A percentile compares a stretch with the other conserved stretches of the same genome.
Conservation (phyloP, 163 green algal genomes). For the Chlorella variabilis region DNA sequence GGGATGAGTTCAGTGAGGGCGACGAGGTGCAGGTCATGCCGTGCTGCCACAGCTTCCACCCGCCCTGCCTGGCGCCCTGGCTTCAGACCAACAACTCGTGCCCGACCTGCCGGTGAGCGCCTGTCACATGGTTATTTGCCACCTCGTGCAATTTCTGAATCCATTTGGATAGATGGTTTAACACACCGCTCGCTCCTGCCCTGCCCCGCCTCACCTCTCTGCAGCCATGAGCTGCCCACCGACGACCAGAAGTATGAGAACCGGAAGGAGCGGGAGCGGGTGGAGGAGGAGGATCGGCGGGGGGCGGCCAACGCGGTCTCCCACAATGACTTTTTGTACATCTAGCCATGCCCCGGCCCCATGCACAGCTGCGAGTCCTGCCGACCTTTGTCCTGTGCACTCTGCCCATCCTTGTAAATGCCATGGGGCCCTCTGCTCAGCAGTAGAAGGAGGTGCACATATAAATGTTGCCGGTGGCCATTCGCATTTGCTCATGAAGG, state of each 20-base stretch:
- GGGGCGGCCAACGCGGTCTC: slow-evolving; percentile 67
- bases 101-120: slow-evolving; percentile 65
- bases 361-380: no score
- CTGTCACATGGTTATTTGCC: no score
- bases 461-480: no score
- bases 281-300: slow-evolving; percentile 59
- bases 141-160: no score
- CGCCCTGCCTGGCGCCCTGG: slow-evolving; percentile 76
- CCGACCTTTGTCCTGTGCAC: no score
- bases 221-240: slow-evolving; percentile 69
- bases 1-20: slow-evolving; percentile 58
- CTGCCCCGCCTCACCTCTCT: no score
- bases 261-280: slow-evolving; percentile 62
- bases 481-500: no score
- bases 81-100: slow-evolving; percentile 75
- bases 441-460: no score
- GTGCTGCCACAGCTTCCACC: slow-evolving; percentile 76
- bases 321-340: slow-evolving; percentile 81
- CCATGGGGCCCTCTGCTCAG: no score
- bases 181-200: no score
- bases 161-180: no score
- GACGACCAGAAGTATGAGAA: slow-evolving; percentile 78
- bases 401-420: no score
- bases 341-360: slow-evolving; percentile 37
- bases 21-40: slow-evolving; percentile 74